Conservation (phyloP, 176 grass and related monocot genomes). For the Carex scoparia region DNA sequence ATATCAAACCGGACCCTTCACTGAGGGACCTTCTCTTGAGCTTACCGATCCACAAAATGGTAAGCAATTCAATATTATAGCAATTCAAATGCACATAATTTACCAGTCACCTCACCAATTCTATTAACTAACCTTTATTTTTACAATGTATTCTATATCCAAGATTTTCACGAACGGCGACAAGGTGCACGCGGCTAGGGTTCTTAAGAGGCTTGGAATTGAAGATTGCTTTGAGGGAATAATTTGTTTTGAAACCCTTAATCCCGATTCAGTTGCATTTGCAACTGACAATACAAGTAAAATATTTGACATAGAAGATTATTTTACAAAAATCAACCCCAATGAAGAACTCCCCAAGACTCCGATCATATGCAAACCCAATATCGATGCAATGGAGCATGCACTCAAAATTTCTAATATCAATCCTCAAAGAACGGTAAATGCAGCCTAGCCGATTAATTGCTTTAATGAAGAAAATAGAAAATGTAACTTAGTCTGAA, state of each 20-base stretch:
- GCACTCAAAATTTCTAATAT: slow-evolving; percentile 69
- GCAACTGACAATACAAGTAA: background rate
- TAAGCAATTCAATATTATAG: slow-evolving; percentile 19
- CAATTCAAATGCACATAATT: background rate
- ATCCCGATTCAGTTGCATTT: slow-evolving; percentile 42
- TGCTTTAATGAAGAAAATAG: background rate
- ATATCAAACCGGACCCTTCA: slow-evolving; percentile 75
- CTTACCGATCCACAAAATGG: slow-evolving; percentile 79
- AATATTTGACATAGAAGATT: slow-evolving; percentile 71
- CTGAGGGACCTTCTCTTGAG: slow-evolving; percentile 82
- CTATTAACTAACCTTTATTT: background rate
- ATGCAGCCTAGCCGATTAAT: background rate
- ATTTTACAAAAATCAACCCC: slow-evolving; percentile 38
- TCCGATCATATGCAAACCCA: slow-evolving; percentile 85
- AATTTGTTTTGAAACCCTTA: slow-evolving; percentile 99
- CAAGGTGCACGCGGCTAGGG: slow-evolving; percentile 53
- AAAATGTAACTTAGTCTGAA: background rate
- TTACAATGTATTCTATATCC: background rate
- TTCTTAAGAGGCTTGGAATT: slow-evolving; percentile 72
- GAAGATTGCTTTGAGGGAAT: slow-evolving; percentile 94
- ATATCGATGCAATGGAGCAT: slow-evolving; percentile 72
- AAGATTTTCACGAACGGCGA: slow-evolving; percentile 97
- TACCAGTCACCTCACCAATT: background rate
- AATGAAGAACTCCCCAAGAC: slow-evolving; percentile 59
- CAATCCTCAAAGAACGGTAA: slow-evolving; percentile 70